These are phyloP conservation scores for Exidia glandulosa DNA, from an alignment of 768 basidiomycete species.

Conservation along the genomic window DNA sequence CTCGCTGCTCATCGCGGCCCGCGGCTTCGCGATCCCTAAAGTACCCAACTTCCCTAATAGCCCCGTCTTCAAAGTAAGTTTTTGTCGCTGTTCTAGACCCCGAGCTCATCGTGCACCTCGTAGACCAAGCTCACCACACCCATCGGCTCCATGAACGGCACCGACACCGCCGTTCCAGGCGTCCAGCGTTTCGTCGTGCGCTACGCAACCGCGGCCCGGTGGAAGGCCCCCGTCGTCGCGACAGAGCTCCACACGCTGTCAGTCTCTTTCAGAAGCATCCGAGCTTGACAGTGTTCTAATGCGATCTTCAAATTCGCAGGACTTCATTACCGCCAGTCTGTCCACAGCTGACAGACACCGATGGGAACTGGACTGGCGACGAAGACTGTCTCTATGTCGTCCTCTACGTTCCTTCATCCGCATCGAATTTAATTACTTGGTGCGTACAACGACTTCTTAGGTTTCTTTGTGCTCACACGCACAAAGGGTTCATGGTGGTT, in stretches of 20 bases:
- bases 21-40: too few species aligned
- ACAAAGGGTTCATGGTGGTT: constrained; percentile 77
- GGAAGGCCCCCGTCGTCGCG: constrained; percentile 43
- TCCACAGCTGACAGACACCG: constrained; percentile 39
- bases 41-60: too few species aligned
- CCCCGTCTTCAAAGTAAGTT: too few species aligned
- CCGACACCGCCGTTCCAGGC: constrained; percentile 21
- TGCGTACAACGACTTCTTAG: constrained; percentile 33
- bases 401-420: constrained; percentile 51
- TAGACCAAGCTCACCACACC: too few species aligned
- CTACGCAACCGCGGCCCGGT: constrained; percentile 55
- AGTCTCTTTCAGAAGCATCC: constrained; percentile 13
- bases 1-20: too few species aligned
- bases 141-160: not conserved
- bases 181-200: constrained; percentile 51
- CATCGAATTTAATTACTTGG: constrained; percentile 30
- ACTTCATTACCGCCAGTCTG: constrained; percentile 58
- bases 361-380: constrained; percentile 31
- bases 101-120: too few species aligned
- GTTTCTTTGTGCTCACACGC: not conserved
- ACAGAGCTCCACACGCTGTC: constrained; percentile 55
- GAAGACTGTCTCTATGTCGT: constrained; percentile 82
- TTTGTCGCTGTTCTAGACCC: too few species aligned
- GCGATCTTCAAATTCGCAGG: constrained; percentile 20
- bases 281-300: not conserved